A percentile compares a stretch with the other conserved stretches of the same genome.
These are phyloP conservation scores for Carpinus viminea DNA, from an alignment of 306 rosid genomes.

Conservation along the genomic window DNA sequence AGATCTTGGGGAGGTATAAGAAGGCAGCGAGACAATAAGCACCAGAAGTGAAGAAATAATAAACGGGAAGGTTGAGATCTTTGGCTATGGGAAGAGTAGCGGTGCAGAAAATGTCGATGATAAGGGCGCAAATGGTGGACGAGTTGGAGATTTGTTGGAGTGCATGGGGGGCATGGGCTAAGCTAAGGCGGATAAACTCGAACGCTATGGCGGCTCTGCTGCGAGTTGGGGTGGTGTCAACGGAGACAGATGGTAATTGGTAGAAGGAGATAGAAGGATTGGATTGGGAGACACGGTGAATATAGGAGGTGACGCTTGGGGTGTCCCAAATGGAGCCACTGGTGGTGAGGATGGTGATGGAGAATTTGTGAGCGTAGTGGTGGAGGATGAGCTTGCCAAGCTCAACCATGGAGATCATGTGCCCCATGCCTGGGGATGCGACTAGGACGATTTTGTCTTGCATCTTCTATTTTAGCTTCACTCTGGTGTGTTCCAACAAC, in stretches of 20 bases:
- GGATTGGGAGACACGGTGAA: constrained; percentile 24
- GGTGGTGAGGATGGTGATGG: constrained; percentile 30
- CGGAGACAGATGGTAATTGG: constrained; percentile 19
- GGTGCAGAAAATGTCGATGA: constrained; percentile 35
- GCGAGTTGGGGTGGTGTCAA: neutral
- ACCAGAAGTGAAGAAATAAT: neutral
- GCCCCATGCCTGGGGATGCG: constrained; percentile 38
- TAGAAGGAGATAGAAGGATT: constrained; percentile 35
- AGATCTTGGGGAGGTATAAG: constrained; percentile 17
- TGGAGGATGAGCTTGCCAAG: constrained; percentile 34
- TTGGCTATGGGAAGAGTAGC: constrained; percentile 1
- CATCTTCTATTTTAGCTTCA: too few relatives aligned
- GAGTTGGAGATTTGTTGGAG: constrained; percentile 27
- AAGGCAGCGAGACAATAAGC: neutral
- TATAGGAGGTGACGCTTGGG: constrained; percentile 16
- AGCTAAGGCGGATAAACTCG: constrained; percentile 27
- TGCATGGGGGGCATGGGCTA: neutral
- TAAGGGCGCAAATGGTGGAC: neutral
- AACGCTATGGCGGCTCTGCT: neutral
- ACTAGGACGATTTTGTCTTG: constrained; percentile 24
- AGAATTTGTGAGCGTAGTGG: constrained; percentile 20
- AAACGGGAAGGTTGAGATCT: neutral
- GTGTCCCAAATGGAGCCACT: neutral
- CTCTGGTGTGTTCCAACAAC: too few relatives aligned
- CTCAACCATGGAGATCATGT: constrained; percentile 41